These are phyloP conservation scores for Citrullus amarus DNA, from an alignment of 306 rosid genomes.

Conservation along the genomic window DNA sequence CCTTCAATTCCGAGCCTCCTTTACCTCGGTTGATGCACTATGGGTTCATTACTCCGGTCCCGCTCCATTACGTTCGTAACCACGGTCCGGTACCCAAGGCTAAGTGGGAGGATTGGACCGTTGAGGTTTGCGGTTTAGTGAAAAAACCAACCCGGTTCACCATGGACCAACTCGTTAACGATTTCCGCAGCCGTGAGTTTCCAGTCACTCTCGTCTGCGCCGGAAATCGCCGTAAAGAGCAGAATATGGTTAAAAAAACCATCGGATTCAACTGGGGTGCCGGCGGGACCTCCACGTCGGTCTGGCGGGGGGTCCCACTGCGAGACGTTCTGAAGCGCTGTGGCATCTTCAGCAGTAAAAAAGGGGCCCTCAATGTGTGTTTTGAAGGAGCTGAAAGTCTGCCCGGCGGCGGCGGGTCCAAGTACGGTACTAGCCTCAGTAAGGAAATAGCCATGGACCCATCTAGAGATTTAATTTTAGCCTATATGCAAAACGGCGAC, in stretches of 20 bases:
- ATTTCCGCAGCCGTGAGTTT: conserved; percentile 34
- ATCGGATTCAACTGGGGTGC: conserved; percentile 80
- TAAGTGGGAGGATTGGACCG: conserved; percentile 53
- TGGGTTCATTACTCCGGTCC: conserved; percentile 75
- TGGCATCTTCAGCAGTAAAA: conserved; percentile 27
- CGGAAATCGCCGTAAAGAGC: conserved; percentile 67
- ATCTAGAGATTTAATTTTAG: conserved; percentile 51
- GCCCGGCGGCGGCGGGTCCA: conserved; percentile 75
- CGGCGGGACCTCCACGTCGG: conserved; percentile 47
- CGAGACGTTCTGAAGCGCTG: conserved; percentile 35
- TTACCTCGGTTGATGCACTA: conserved; percentile 54
- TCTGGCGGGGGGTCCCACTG: conserved; percentile 57
- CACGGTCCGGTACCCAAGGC: conserved; percentile 54
- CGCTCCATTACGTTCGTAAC: conserved; percentile 73
- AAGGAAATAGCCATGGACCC: conserved; percentile 60
- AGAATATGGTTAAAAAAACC: conserved; percentile 65
- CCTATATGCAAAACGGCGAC: conserved; percentile 78
- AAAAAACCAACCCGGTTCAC: conserved; percentile 34
- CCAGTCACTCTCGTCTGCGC: conserved; percentile 59
- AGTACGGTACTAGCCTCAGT: conserved; percentile 51
- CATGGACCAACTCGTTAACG: conserved; percentile 45
- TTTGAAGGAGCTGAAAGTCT: conserved; percentile 64
- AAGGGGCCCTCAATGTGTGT: conserved; percentile 53
- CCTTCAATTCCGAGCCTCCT: conserved; percentile 63
- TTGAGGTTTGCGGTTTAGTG: conserved; percentile 63